Evolutionary conservation across 495 filamentous ascomycete genomes (phyloP).

Genomic region (Parathielavia hyrcaniae): DNA sequence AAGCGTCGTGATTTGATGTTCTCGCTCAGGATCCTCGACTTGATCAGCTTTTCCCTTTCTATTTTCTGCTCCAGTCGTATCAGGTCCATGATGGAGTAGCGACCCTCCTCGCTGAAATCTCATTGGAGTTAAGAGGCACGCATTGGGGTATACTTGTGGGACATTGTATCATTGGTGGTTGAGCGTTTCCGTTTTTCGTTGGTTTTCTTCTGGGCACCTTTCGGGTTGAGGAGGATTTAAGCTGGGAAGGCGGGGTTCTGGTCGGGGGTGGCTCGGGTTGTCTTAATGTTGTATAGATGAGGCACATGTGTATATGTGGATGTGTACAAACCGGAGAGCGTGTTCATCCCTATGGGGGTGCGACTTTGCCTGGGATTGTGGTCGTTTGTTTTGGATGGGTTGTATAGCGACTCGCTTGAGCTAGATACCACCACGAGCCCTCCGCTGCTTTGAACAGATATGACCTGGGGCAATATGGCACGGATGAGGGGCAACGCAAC

Average conservation of each 20-base stretch:
- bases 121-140: conserved; percentile 4
- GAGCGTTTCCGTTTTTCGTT: conserved; percentile 1
- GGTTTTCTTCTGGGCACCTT: background rate
- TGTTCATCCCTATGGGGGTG: background rate
- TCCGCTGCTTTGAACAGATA: background rate
- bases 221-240: background rate
- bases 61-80: conserved; percentile 4
- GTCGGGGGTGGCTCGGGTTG: conserved; percentile 1
- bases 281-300: conserved; percentile 18
- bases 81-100: background rate
- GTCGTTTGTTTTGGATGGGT: conserved; percentile 10
- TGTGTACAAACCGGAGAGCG: conserved; percentile 8
- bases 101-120: background rate
- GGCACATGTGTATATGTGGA: conserved; percentile 9
- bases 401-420: conserved; percentile 7
- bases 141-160: background rate
- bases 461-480: too few relatives aligned
- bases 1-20: conserved; percentile 24
- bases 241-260: background rate
- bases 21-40: too few relatives aligned
- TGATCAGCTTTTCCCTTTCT: background rate
- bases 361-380: background rate
- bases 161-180: background rate
- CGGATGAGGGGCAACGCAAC: too few relatives aligned
- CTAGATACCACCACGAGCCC: conserved; percentile 2